These are phyloP conservation scores for Cladorrhinum sp. DNA, from an alignment of 2,329 filamentous ascomycete species.

Conservation along the genomic window DNA sequence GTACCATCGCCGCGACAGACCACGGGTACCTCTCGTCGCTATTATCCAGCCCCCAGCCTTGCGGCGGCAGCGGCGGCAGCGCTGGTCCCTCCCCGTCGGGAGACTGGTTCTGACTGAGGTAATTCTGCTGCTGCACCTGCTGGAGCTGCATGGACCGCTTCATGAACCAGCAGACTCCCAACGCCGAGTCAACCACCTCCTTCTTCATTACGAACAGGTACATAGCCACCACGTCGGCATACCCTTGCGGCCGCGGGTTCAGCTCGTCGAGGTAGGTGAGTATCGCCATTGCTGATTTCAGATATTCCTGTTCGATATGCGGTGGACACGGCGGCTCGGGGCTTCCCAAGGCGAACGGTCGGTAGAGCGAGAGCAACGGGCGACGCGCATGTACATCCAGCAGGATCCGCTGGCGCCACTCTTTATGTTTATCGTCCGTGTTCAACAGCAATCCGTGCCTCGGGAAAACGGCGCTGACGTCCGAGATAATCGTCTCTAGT, in stretches of 20 bases:
- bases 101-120: not conserved
- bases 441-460: constrained; percentile 40
- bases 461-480: constrained; percentile 52
- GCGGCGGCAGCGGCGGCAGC: not conserved
- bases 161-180: constrained; percentile 56
- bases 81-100: not conserved
- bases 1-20: constrained; percentile 41
- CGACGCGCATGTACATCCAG: constrained; percentile 52
- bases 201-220: constrained; percentile 52
- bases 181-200: constrained; percentile 53
- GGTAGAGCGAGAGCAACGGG: constrained; percentile 51
- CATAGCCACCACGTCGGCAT: constrained; percentile 48
- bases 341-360: constrained; percentile 47
- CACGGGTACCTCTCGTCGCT: constrained; percentile 40
- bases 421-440: constrained; percentile 45
- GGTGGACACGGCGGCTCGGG: constrained; percentile 39
- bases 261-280: constrained; percentile 54
- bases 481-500: constrained; percentile 52
- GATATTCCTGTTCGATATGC: constrained; percentile 51
- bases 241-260: constrained; percentile 46
- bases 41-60: constrained; percentile 15
- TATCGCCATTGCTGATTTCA: constrained; percentile 55
- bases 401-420: constrained; percentile 50
- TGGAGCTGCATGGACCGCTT: constrained; percentile 29
- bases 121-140: constrained; percentile 26